A percentile compares a stretch with the other conserved stretches of the same genome.
These are phyloP conservation scores for Diaporthe ampelina DNA, from an alignment of 2,329 filamentous ascomycete genomes.

Conservation along the genomic window DNA sequence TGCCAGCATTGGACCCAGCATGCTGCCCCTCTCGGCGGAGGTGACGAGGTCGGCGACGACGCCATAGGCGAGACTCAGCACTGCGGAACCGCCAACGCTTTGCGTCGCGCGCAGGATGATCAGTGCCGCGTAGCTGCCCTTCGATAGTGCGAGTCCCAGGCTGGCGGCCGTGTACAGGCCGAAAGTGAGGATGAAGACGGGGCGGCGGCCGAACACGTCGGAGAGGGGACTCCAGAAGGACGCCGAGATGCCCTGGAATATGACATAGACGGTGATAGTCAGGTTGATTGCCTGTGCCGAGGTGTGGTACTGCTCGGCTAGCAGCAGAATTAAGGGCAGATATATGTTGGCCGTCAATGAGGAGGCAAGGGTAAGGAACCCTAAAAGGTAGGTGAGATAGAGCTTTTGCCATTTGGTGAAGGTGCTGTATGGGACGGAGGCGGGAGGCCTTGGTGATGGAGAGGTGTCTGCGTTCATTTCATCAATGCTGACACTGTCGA, in stretches of 20 bases:
- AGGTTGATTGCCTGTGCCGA: constrained; percentile 54
- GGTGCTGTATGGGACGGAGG: background rate
- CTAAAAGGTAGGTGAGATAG: constrained; percentile 40
- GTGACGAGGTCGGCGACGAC: constrained; percentile 78
- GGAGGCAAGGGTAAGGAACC: constrained; percentile 39
- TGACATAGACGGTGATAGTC: constrained; percentile 67
- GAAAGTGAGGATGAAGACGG: constrained; percentile 68
- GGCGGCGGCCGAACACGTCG: constrained; percentile 69
- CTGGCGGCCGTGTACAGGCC: constrained; percentile 67
- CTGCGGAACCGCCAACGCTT: constrained; percentile 72
- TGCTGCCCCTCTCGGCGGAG: constrained; percentile 75
- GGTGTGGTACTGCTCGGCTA: constrained; percentile 50
- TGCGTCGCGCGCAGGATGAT: constrained; percentile 72
- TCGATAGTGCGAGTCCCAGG: constrained; percentile 64
- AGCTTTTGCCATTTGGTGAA: constrained; percentile 26
- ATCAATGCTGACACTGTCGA: background rate
- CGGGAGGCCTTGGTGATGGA: background rate
- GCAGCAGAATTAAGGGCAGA: constrained; percentile 52
- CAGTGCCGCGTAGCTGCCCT: constrained; percentile 66
- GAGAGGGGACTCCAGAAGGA: constrained; percentile 70
- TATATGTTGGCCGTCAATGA: constrained; percentile 59
- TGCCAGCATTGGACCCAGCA: constrained; percentile 73
- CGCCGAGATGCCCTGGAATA: constrained; percentile 71
- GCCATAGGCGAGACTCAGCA: constrained; percentile 75
- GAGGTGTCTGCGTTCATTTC: background rate